Base-by-base conservation (phyloP, 176 grass and related monocot species). In the Microstegium vimineum region DNA sequence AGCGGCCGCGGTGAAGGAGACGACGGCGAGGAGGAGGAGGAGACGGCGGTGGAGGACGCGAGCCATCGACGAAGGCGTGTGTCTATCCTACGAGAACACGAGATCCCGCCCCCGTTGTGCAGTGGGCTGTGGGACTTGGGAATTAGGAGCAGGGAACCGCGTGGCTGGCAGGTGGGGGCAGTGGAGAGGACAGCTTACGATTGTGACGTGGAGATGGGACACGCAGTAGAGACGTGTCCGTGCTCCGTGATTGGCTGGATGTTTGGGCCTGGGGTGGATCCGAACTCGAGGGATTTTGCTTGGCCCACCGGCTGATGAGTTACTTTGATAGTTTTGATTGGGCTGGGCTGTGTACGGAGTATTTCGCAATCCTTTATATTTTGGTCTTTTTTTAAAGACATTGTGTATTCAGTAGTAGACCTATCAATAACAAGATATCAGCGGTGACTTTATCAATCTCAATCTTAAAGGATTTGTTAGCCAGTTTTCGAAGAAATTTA, bases 191-290 rank as follows among this genome's bases (percentile, higher is more conserved):
- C 62, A 26, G 59, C 31, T 13, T 30, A 8, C 64, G 41, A 57
- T 57, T 23, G 28, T 90, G 78, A 84, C 61, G 76, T 65, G 76
- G 63, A 86, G 27, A 36, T 43, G 25, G 69, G 62, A 3, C 66
- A 14, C 22, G 6, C 26, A 35, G 28, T 69, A 0, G 23, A 5
- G 70, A 92, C 87, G 84, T 92, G 87, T 84, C 68, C 76, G 14
- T 25, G 87, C 18, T 3, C 84, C 57, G 49, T 87, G 75, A 87
- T 87, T 92, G 91, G 91, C 42, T 90, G 20, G 13, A 10, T 11
- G 7, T 72, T 28, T 40, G 32, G 32, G 23, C 17, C 16, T 31
- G 1, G 8, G 31, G 4, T 59, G 45, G 33, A 65, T 4, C 35
- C 20, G 20, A n/a, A 56, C 20, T 56, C 6, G 52, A n/a, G 18